Evolutionary conservation across 208 protist species (phyloP).

Genomic region (Endotrypanum monterogeii): DNA sequence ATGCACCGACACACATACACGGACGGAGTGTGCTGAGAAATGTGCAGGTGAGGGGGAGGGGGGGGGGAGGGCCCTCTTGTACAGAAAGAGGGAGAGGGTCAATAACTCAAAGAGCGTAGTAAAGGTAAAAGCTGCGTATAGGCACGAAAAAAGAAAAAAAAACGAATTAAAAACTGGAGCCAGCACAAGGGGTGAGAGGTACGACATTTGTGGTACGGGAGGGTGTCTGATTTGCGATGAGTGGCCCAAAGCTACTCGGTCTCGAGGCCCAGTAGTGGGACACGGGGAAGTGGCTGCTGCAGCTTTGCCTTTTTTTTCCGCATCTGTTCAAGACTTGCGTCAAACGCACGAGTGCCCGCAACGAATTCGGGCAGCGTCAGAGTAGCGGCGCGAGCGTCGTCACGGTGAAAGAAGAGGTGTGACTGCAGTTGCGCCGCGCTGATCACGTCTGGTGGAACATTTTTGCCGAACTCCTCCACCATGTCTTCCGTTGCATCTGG

Average conservation of each 20-base stretch:
- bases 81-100: background rate
- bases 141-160: too few relatives aligned
- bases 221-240: too few relatives aligned
- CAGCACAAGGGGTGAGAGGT: background rate
- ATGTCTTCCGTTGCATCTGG: constrained; percentile 36
- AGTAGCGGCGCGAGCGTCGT: constrained; percentile 64
- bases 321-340: constrained; percentile 46
- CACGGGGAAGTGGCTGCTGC: constrained; percentile 33
- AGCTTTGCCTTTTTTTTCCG: constrained; percentile 45
- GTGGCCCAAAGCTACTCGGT: background rate
- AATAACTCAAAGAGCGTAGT: too few relatives aligned
- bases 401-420: constrained; percentile 92
- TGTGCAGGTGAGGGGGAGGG: background rate
- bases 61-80: too few relatives aligned
- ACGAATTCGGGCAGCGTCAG: constrained; percentile 49
- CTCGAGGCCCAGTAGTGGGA: constrained; percentile 28
- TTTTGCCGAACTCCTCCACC: constrained; percentile 40
- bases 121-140: too few relatives aligned
- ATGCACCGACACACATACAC: background rate
- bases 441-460: constrained; percentile 47
- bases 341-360: constrained; percentile 43
- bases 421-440: constrained; percentile 94
- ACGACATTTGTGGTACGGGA: background rate
- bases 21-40: background rate
- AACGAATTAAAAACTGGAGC: too few relatives aligned